These are phyloP conservation scores for Larix kaempferi DNA, from an alignment of 75 land plant genomes.

Conservation along the genomic window DNA sequence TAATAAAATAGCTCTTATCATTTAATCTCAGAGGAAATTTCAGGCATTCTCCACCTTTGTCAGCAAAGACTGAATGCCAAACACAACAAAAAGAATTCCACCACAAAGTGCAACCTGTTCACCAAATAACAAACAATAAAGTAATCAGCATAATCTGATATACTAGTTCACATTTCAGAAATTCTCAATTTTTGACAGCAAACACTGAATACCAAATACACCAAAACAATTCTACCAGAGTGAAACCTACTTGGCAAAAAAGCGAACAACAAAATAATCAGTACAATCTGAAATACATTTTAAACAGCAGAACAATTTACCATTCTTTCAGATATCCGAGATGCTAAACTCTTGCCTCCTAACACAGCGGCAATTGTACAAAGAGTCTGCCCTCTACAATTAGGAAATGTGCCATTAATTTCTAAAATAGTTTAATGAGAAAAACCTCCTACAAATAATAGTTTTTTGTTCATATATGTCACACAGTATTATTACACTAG, in stretches of 20 bases:
- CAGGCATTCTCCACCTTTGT: conserved; percentile 14
- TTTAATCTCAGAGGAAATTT: neutral
- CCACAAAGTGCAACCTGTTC: conserved; percentile 22
- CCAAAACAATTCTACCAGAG: too few species aligned
- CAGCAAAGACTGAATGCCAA: conserved; percentile 39
- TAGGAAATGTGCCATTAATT: conserved; percentile 5
- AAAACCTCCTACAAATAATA: neutral
- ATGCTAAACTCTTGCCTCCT: conserved; percentile 90
- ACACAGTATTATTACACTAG: neutral
- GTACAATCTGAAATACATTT: neutral
- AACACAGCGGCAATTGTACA: conserved; percentile 89
- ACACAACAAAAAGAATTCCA: conserved; percentile 65
- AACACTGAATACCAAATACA: too few species aligned
- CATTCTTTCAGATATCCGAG: conserved; percentile 81
- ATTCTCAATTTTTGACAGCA: too few species aligned
- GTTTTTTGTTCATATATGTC: neutral
- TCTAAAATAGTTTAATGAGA: neutral
- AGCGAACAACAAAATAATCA: neutral
- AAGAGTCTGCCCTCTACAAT: conserved; percentile 69
- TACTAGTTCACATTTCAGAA: too few species aligned
- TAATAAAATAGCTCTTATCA: neutral
- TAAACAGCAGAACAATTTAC: conserved; percentile 24
- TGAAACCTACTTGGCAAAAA: conserved; percentile 51
- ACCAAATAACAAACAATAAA: too few species aligned
- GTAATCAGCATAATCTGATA: too few species aligned